Evolutionary conservation across 2,329 filamentous ascomycete species (phyloP).

Genomic region (Neonectria ditissima): DNA sequence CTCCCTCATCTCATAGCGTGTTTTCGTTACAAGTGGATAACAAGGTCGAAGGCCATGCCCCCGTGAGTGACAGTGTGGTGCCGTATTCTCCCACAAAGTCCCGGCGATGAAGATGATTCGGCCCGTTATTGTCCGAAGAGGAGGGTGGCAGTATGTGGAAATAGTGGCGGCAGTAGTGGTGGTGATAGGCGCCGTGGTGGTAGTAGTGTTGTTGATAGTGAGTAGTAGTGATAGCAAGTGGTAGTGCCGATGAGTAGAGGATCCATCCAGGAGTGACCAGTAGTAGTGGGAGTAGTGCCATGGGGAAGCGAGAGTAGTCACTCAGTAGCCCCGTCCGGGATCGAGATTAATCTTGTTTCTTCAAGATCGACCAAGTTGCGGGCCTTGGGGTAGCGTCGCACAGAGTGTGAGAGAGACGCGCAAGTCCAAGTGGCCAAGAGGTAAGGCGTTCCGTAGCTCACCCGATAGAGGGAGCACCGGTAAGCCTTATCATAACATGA

Average conservation of each 20-base stretch:
- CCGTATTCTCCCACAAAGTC: conserved; percentile 25
- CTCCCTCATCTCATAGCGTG: not conserved
- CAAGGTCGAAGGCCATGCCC: conserved; percentile 21
- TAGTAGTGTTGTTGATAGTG: not conserved
- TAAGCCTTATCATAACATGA: conserved; percentile 31
- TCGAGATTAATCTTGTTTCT: conserved; percentile 23
- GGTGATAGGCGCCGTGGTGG: not conserved
- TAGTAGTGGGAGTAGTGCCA: conserved; percentile 3
- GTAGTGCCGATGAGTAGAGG: not conserved
- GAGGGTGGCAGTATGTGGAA: conserved; percentile 11
- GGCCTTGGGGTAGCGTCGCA: conserved; percentile 35
- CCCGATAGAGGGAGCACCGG: conserved; percentile 28
- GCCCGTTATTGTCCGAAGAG: conserved; percentile 26
- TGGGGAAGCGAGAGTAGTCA: conserved; percentile 25
- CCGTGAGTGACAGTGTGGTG: conserved; percentile 38
- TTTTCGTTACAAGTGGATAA: not conserved
- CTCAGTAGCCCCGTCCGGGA: conserved; percentile 18
- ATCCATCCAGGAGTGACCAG: conserved; percentile 7
- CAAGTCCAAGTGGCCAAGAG: not conserved
- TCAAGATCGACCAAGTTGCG: conserved; percentile 29
- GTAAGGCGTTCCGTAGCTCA: not conserved
- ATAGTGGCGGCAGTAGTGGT: conserved; percentile 2
- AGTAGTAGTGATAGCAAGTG: not conserved
- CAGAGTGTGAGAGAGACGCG: conserved; percentile 16
- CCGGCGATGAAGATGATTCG: conserved; percentile 15